Percentiles rank a stretch among this genome's conserved stretches.
These are phyloP conservation scores for Parascedosporium putredinis DNA, from an alignment of 2,329 filamentous ascomycete genomes.

Conservation along the genomic window DNA sequence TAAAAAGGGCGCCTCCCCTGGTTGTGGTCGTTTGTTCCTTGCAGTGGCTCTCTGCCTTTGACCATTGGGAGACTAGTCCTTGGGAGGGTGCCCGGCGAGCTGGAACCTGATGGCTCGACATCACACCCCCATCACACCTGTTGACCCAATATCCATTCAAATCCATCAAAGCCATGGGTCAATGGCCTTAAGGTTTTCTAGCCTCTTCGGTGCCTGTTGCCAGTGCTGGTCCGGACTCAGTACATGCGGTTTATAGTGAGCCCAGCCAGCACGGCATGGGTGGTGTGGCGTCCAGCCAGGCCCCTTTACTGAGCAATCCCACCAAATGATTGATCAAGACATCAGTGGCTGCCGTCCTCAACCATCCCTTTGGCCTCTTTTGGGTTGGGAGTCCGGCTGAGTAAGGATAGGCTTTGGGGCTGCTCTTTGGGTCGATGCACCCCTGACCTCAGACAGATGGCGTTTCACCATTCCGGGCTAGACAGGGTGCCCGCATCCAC, in stretches of 20 bases:
- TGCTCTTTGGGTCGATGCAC: neutral
- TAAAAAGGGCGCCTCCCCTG: neutral
- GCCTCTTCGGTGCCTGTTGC: neutral
- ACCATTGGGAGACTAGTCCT: neutral
- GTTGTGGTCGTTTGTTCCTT: neutral
- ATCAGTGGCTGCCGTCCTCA: no score
- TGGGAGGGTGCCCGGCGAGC: neutral
- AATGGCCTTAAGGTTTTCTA: neutral
- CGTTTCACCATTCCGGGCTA: constrained; percentile 6
- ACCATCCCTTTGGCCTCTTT: no score
- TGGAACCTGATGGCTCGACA: no score
- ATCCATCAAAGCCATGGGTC: no score
- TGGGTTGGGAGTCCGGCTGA: neutral
- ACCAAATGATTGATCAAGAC: no score
- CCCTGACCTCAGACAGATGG: constrained; percentile 6
- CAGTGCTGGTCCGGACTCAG: neutral
- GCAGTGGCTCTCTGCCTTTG: neutral
- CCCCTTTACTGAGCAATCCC: no score
- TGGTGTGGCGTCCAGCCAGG: no score
- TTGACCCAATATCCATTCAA: no score
- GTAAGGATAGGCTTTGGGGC: neutral
- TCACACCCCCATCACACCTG: no score
- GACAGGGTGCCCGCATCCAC: neutral
- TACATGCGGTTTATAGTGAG: no score
- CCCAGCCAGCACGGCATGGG: no score